Conservation (phyloP, 116 monocot genomes). For the Dioscorea cayenensis region DNA sequence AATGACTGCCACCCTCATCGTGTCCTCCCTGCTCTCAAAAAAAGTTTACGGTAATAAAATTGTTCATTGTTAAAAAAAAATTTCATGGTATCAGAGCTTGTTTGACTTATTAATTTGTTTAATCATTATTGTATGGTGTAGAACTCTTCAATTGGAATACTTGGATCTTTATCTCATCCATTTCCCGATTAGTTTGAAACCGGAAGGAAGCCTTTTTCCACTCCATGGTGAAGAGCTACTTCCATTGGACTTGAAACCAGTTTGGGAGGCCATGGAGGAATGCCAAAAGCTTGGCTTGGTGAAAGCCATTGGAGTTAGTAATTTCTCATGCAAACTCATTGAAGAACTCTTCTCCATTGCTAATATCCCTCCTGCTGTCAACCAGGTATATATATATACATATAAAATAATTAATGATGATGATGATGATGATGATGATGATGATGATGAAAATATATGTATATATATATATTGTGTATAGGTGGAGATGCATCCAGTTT, state of each 20-base stretch:
- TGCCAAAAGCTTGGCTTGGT: constrained; percentile 29
- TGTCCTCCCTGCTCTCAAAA: constrained; percentile 32
- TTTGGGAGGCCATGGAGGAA: constrained; percentile 45
- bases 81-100: not conserved
- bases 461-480: not conserved
- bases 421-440: too few relatives aligned
- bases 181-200: not conserved
- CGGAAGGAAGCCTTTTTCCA: not conserved
- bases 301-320: constrained; percentile 44
- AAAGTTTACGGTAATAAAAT: constrained; percentile 21
- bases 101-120: not conserved
- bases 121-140: not conserved
- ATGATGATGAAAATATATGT: too few relatives aligned
- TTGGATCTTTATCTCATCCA: constrained; percentile 6
- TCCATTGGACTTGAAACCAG: constrained; percentile 20
- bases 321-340: constrained; percentile 33
- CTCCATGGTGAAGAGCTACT: constrained; percentile 9
- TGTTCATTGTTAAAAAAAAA: too few relatives aligned
- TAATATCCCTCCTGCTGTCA: constrained; percentile 32
- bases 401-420: too few relatives aligned
- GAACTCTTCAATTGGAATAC: constrained; percentile 2
- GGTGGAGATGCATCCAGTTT: constrained; percentile 33
- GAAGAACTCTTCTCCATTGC: constrained; percentile 19
- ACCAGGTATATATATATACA: constrained; percentile 21
- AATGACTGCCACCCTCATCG: constrained; percentile 18